Evolutionary conservation across 2,329 filamentous ascomycete genomes (phyloP), one percentile per base, ranked within the genome.

Genomic region (Alternaria triticina): DNA sequence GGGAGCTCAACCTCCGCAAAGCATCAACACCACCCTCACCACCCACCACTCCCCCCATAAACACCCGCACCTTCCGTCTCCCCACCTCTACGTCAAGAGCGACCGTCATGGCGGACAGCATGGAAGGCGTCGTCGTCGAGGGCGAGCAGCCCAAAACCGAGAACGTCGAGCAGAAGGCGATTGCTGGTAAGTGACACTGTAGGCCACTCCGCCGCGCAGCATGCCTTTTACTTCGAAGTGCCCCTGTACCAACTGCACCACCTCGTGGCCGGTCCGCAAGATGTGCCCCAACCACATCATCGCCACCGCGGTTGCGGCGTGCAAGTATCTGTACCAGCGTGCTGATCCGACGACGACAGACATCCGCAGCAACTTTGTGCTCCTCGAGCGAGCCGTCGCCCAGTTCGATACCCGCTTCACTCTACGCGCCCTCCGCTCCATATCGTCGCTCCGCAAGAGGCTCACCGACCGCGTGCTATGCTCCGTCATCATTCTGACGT

Each of bases 401-500:
- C 89, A 96, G 74, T 99, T 98, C 81, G 96, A 99, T 83, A 89
- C 94, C 63, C 90, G 96, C 84, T 99, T 97, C 83, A 93, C 95
- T 61, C 91, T 99, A 68, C 89, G 96, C 78, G 96, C 96, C 66
- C 88, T 99, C 68, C 91, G 96, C 75, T 97, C 94, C 73, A 97
- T 98, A 83, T 97, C 96, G 44, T 94, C 94, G 59, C 90, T 98
- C 80, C 93, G 96, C 80, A 98, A 98, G 86, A 89, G 93, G 70
- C 87, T 97, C 71, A 92, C 90, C 13, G 88, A 92, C 62, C 92
- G 95, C 72, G 90, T 97, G 71, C 86, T 97, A 70, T 88, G 90
- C 54, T 89, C 92, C 80, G 91, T 91, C 74, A 91, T 97, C 76
- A 88, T 89, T 72, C 90, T 96, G 74, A 94, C 91, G 45, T 97